Evolutionary conservation across 768 basidiomycete genomes (phyloP), one percentile per base, ranked within the genome.

Genomic region (Strobilomyces confusus): DNA sequence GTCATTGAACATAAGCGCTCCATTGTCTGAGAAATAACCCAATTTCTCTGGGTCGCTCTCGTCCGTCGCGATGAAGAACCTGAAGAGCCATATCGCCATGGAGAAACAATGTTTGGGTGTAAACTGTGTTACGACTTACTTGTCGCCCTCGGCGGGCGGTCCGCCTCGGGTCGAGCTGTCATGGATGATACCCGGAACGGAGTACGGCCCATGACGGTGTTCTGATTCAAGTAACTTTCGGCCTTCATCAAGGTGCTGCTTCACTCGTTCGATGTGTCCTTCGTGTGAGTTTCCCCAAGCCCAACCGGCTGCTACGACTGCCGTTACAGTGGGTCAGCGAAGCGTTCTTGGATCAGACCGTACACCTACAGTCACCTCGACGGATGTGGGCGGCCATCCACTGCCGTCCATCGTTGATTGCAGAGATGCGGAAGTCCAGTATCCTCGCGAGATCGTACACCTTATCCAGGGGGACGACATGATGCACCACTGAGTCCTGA

Each of bases 361-460:
- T 40, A 45, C 7, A 58, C 70, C 44, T 52, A 73, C 70, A 74
- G 49, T 75, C 73, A 30, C 73, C 73, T 38, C 73, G 69, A 25
- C 72, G 73, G 55, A 74, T 61, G 44, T 74, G 73, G 6, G 70
- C 57, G 17, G 69, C 71, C 67, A 74, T 64, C 73, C 73, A 74
- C 33, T 64, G 62, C 13, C 69, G 61, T 12, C 66, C 69, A 3
- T 50, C 46, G 34, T 67, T 67, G 22, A 60, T 54, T 15, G 55
- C 54, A 44, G 64, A 67, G 5, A 67, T 49, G 42, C 56, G 60
- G 13, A 54, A n/a, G 23, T 60, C 65, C 17, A 67, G 41, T 41
- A 60, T 64, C 50, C 57, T 56, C 4, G 65, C 65, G 22, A 67
- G 60, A 3, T 58, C 51, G 30, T 67, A 58, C 19, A 67, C 63